phyloP scores from a whole-genome alignment of 768 basidiomycete species.

The Boletellus sp. region DNA sequence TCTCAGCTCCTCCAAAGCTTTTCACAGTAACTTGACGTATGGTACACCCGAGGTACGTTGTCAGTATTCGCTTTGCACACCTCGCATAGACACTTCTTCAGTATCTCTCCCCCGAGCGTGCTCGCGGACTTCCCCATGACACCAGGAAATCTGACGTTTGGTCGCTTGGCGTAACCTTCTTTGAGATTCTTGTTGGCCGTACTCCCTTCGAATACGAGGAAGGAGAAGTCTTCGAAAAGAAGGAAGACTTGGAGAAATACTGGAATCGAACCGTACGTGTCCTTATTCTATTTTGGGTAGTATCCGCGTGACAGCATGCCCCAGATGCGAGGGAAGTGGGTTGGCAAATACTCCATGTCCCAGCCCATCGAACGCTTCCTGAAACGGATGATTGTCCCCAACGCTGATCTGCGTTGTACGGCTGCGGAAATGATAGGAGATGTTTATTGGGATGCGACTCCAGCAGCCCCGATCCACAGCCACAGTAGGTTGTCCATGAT shows the following conservation, averaged over 20 bases:
- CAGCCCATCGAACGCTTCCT: constrained; percentile 61
- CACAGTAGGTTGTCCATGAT: constrained; percentile 43
- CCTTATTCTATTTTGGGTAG: not conserved
- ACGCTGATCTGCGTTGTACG: constrained; percentile 76
- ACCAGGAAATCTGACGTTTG: constrained; percentile 88
- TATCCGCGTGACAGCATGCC: not conserved
- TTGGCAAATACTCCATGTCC: constrained; percentile 64
- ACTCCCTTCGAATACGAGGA: constrained; percentile 89
- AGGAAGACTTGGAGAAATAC: constrained; percentile 81
- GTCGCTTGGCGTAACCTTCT: constrained; percentile 88
- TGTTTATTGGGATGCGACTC: constrained; percentile 53
- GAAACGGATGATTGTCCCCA: constrained; percentile 75
- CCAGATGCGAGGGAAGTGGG: constrained; percentile 79
- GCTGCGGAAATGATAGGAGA: constrained; percentile 64
- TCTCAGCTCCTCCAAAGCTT: constrained; percentile 55
- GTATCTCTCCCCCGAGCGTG: constrained; percentile 93
- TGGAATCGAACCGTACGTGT: constrained; percentile 72
- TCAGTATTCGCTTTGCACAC: not conserved
- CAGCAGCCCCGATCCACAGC: constrained; percentile 23
- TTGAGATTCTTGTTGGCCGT: constrained; percentile 88
- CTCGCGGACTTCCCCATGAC: constrained; percentile 84
- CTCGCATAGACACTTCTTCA: constrained; percentile 26
- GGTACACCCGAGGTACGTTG: constrained; percentile 82
- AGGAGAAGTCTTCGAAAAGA: constrained; percentile 71
- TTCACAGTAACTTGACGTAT: constrained; percentile 79